These are phyloP conservation scores for Phytopythium sindhum DNA, from an alignment of 352 stramenopile genomes.

Conservation along the genomic window DNA sequence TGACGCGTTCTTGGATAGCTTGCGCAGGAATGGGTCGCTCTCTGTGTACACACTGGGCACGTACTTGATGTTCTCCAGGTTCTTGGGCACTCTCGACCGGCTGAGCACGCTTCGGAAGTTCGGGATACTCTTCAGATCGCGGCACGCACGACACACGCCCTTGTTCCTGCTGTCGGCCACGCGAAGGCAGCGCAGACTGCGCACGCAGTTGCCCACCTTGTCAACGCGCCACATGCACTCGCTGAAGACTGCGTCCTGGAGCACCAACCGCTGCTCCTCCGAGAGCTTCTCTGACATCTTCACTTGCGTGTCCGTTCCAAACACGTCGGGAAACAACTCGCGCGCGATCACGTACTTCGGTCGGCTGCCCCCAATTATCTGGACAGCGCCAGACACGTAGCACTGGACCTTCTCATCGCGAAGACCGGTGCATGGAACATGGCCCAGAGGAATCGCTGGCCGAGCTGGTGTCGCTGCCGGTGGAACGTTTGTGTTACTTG, in stretches of 20 bases:
- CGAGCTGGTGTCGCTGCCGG: conserved; percentile 8
- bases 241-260: conserved; percentile 73
- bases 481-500: background rate
- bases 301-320: conserved; percentile 50
- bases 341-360: conserved; percentile 80
- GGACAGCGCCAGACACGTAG: conserved; percentile 61
- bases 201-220: conserved; percentile 66
- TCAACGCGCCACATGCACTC: conserved; percentile 82
- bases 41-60: conserved; percentile 72
- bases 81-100: conserved; percentile 63
- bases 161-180: conserved; percentile 30
- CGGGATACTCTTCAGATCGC: conserved; percentile 53
- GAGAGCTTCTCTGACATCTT: conserved; percentile 62
- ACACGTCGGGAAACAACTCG: conserved; percentile 65
- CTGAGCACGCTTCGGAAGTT: conserved; percentile 80
- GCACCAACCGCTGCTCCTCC: conserved; percentile 42
- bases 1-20: conserved; percentile 74
- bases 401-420: conserved; percentile 58
- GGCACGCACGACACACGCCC: conserved; percentile 63
- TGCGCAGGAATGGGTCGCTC: conserved; percentile 74
- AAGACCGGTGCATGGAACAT: conserved; percentile 57
- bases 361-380: conserved; percentile 71
- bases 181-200: conserved; percentile 64
- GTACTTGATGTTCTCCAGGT: conserved; percentile 80
- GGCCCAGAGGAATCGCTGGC: conserved; percentile 8